A percentile compares a stretch with the other conserved stretches of the same genome.
Conservation (phyloP, 176 grass and related monocot species). For the Chrysopogon serrulatus region DNA sequence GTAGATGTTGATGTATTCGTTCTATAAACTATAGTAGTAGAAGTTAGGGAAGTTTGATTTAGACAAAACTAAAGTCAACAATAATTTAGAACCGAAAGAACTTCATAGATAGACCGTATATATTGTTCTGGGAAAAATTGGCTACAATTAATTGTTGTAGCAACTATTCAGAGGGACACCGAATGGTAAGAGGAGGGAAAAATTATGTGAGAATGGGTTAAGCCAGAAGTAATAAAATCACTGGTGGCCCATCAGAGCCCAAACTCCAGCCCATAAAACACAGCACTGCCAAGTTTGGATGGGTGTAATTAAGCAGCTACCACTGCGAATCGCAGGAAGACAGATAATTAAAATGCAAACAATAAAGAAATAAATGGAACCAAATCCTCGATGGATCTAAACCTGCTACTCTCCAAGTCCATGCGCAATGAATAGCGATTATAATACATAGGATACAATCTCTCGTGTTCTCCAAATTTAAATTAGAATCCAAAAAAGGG, state of each 20-base stretch:
- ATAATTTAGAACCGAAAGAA: too few relatives aligned
- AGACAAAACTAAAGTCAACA: too few relatives aligned
- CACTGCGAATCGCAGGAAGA: not conserved
- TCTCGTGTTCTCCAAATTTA: not conserved
- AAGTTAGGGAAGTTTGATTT: too few relatives aligned
- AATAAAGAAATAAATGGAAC: not conserved
- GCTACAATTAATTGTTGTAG: too few relatives aligned
- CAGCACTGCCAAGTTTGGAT: not conserved
- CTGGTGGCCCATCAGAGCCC: not conserved
- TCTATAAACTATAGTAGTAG: too few relatives aligned
- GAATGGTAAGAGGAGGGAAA: not conserved
- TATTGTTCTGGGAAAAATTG: too few relatives aligned
- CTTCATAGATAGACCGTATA: too few relatives aligned
- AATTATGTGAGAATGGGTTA: not conserved
- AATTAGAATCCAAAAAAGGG: not conserved
- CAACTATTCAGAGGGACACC: too few relatives aligned
- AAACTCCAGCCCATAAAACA: not conserved
- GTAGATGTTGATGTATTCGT: too few relatives aligned
- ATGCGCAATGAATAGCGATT: not conserved
- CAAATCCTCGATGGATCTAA: not conserved
- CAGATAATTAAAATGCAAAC: not conserved
- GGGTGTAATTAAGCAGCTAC: not conserved
- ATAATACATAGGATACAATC: not conserved
- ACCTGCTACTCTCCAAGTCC: not conserved
- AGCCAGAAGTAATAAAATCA: not conserved